Percentiles rank a stretch among this genome's conserved stretches.
Conservation (phyloP, 2,329 filamentous ascomycete species). For the Cladophialophora exuberans region DNA sequence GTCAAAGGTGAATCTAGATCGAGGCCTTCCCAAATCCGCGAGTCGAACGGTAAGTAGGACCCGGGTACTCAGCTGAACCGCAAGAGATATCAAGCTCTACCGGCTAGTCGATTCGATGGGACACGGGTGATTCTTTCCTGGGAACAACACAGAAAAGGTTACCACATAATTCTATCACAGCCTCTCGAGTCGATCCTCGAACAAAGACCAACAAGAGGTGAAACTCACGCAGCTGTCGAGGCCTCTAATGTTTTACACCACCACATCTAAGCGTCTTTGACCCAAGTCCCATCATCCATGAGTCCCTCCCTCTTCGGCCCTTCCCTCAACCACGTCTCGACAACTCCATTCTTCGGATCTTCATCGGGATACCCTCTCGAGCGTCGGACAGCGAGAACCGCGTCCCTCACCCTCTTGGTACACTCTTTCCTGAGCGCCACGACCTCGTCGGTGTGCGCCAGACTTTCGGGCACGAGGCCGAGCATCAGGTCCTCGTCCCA, state of each 20-base stretch:
- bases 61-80: too few species aligned
- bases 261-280: conserved; percentile 55
- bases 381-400: conserved; percentile 77
- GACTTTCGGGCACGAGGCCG: conserved; percentile 65
- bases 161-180: too few species aligned
- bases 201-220: neutral
- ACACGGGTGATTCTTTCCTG: too few species aligned
- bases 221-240: neutral
- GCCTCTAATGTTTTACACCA: neutral
- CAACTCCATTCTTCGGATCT: conserved; percentile 74
- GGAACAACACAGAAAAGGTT: too few species aligned
- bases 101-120: too few species aligned
- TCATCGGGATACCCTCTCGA: conserved; percentile 76
- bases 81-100: too few species aligned
- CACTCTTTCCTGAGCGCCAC: conserved; percentile 77
- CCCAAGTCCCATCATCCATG: conserved; percentile 61
- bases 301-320: conserved; percentile 58
- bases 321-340: conserved; percentile 76
- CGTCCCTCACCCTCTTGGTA: conserved; percentile 73
- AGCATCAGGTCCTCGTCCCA: conserved; percentile 38
- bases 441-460: conserved; percentile 75
- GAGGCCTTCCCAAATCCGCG: too few species aligned
- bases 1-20: too few species aligned
- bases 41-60: too few species aligned
- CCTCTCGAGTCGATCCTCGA: neutral